phyloP scores from a whole-genome alignment of 1,284 basidiomycete genomes.

The Pyrrhoderma lamaoense region DNA sequence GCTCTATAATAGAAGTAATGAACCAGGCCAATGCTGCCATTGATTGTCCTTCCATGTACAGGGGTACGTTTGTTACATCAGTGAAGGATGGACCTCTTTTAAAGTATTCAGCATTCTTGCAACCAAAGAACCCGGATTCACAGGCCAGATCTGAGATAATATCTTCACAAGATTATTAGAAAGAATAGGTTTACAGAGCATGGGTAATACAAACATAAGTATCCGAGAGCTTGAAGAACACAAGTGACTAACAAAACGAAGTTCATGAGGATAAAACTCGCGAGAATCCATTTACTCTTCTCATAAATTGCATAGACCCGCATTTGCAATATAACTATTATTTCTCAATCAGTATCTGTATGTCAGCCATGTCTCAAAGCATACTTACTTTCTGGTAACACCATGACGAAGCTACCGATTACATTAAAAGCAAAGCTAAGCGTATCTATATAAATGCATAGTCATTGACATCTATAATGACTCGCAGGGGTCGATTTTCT shows the following conservation, averaged over 20 bases:
- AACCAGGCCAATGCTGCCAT: not conserved
- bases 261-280: not conserved
- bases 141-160: too few species aligned
- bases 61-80: too few species aligned
- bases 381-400: not conserved
- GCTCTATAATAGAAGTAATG: not conserved
- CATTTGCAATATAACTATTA: slow-evolving; percentile 5
- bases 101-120: too few species aligned
- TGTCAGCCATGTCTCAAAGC: not conserved
- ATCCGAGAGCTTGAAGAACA: not conserved
- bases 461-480: too few species aligned
- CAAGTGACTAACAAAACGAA: not conserved
- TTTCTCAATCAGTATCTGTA: not conserved
- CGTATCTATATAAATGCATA: too few species aligned
- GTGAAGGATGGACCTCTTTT: too few species aligned
- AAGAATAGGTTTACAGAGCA: too few species aligned
- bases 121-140: too few species aligned
- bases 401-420: not conserved
- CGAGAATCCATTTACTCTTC: not conserved
- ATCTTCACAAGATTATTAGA: too few species aligned
- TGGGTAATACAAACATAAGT: not conserved
- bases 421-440: not conserved
- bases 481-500: too few species aligned
- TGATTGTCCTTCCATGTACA: too few species aligned
- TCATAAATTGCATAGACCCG: slow-evolving; percentile 2